Conservation (phyloP, 441 rosid genomes). For the Oxalis stricta region DNA sequence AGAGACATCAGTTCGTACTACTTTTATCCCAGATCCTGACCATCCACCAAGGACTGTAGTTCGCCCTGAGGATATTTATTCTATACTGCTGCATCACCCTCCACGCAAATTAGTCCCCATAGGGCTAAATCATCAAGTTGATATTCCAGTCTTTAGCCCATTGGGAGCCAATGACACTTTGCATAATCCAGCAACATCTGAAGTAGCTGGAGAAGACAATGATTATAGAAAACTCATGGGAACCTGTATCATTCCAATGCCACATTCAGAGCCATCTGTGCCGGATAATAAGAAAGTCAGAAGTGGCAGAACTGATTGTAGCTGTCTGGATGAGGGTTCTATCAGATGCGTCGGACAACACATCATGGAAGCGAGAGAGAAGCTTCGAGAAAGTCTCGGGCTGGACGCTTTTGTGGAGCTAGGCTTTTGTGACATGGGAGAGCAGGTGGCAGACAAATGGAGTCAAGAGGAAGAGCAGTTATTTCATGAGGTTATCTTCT, state of each 20-base stretch:
- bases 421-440: constrained; percentile 46
- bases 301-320: constrained; percentile 35
- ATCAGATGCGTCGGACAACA: constrained; percentile 36
- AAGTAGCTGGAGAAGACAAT: constrained; percentile 1
- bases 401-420: constrained; percentile 20
- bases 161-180: background rate
- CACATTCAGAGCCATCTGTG: constrained; percentile 11
- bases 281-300: constrained; percentile 12
- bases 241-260: constrained; percentile 17
- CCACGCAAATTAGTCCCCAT: constrained; percentile 26
- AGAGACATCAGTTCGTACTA: constrained; percentile 11
- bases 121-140: constrained; percentile 42
- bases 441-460: constrained; percentile 36
- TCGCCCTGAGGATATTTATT: constrained; percentile 19
- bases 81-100: constrained; percentile 17
- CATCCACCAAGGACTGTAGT: constrained; percentile 11
- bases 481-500: constrained; percentile 30
- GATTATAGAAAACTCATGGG: constrained; percentile 13
- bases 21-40: constrained; percentile 18
- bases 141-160: constrained; percentile 24
- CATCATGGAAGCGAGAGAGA: constrained; percentile 31
- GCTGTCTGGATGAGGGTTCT: constrained; percentile 28
- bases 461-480: constrained; percentile 34
- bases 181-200: constrained; percentile 4
- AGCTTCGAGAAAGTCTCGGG: constrained; percentile 20